Base-by-base conservation (phyloP, 305 asterid genomes). In the Fraxinus floribunda region DNA sequence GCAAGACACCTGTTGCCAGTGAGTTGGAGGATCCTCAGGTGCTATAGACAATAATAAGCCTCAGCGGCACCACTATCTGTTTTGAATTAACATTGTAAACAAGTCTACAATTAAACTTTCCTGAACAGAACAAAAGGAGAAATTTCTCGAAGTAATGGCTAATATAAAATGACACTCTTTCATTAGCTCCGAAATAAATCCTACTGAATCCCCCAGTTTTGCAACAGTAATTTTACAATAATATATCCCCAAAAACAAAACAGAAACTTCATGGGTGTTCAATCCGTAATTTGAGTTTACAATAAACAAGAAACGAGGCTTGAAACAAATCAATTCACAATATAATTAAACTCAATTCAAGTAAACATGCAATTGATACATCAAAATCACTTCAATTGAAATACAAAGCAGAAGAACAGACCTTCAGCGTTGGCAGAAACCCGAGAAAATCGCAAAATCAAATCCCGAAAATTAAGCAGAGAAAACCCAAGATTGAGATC, bases 341-440 rank as follows among this genome's bases (percentile, higher is more conserved):
- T 11, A 84, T 0, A 83, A 38, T 26, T 49, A 66, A 46, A 74
- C 75, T 15, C 78, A 80, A 86, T 29, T 80, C 85, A 83, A 85
- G 89, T 81, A 89, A 87, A 86, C 87, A 80, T 16, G 62, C 84
- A 84, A 79, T 73, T 2, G 34, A 4, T 26, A 26, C 1, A 26
- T 26, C 30, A 1, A 26, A 26, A 26, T 26, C 30, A 26, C 30
- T 26, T 26, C 1, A 26, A 1, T 26, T 26, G 30, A 26, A 26
- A 26, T 0, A 26, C 30, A 26, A 26, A 26, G 30, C 1, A 26
- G 30, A 26, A 26, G 30, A 26, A 26, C 30, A 1, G 1, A 26
- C 30, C 30, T 26, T 26, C 30, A 26, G 1, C 30, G 30, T 0
- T 26, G 30, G 30, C 1, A 26, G 30, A 26, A 26, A 26, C 30